phyloP scores from a whole-genome alignment of 495 filamentous ascomycete species.

The Xylaria sp. region DNA sequence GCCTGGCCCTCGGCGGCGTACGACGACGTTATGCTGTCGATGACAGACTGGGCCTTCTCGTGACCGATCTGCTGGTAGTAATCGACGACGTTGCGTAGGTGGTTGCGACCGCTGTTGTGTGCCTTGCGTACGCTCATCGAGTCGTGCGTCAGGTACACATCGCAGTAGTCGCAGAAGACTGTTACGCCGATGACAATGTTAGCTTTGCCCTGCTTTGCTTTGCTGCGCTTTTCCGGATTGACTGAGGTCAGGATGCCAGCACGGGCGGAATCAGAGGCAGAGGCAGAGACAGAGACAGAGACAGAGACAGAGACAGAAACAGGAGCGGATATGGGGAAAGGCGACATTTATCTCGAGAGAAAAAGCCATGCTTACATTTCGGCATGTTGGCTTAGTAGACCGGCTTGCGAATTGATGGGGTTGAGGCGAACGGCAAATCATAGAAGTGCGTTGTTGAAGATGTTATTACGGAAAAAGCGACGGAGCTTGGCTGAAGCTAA shows the following conservation, averaged over 20 bases:
- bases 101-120: constrained; percentile 95
- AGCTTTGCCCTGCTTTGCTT: too few species aligned
- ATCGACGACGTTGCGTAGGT: constrained; percentile 94
- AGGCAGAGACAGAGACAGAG: not conserved
- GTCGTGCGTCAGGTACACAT: constrained; percentile 99
- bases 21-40: constrained; percentile 93
- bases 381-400: constrained; percentile 48
- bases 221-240: not conserved
- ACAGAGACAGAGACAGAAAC: not conserved
- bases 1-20: constrained; percentile 94
- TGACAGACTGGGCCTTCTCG: constrained; percentile 97
- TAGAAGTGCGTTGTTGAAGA: not conserved
- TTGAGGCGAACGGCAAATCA: not conserved
- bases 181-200: constrained; percentile 21
- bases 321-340: not conserved
- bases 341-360: not conserved
- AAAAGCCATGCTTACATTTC: constrained; percentile 41
- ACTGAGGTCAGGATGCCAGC: not conserved
- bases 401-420: not conserved
- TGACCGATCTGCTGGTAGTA: constrained; percentile 99
- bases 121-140: constrained; percentile 99
- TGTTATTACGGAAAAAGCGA: not conserved
- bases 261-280: not conserved
- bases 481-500: not conserved
- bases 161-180: constrained; percentile 93